Evolutionary conservation across 495 filamentous ascomycete genomes (phyloP), one percentile per base, ranked within the genome.

Genomic region (Parathielavia hyrcaniae): DNA sequence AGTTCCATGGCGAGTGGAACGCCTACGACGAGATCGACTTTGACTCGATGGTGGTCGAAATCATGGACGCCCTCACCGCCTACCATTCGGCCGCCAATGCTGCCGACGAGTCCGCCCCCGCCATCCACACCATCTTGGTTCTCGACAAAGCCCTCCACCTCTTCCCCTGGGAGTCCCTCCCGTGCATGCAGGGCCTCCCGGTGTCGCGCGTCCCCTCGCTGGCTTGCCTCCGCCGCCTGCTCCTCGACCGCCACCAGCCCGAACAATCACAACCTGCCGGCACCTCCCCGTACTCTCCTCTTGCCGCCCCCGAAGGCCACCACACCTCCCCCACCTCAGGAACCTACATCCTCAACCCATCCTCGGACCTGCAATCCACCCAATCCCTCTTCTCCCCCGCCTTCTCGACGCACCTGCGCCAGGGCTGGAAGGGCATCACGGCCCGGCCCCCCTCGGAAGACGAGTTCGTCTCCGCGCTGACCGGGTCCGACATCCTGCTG

Each of bases 1-100:
- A 97, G 71, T 98, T 97, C 71, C 88, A 95, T 61, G 93, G 93
- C 2, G 93, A 98, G 71, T 81, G 85, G 34, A 97, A 97, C 69
- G 93, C 95, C 2, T 97, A 96, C 73, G 95, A 97, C 67, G 93
- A 98, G 73, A 87, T 98, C 64, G 91, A 98, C 68, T 92, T 96
- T 62, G 93, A 98, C 65, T 80, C 83, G 51, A 90, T 97, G 78
- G 83, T 87, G 16, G 77, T 97, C 17, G 90, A 93, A 40, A 89
- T 87, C 1, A 78, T 86, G 8, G 90, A 95, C 68, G 88, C 90
- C 6, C 72, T 97, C 17, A 79, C 84, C 26, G 75, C 81, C 1
- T 96, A 97, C 64, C 85, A 98, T 63, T 40, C 64, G 14, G 78
- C 82, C 23, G 77, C 77, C 23, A 73, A 71, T 14, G 67, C 66